Evolutionary conservation across 352 stramenopile species (phyloP).

Genomic region (Phytopythium ostracodes): DNA sequence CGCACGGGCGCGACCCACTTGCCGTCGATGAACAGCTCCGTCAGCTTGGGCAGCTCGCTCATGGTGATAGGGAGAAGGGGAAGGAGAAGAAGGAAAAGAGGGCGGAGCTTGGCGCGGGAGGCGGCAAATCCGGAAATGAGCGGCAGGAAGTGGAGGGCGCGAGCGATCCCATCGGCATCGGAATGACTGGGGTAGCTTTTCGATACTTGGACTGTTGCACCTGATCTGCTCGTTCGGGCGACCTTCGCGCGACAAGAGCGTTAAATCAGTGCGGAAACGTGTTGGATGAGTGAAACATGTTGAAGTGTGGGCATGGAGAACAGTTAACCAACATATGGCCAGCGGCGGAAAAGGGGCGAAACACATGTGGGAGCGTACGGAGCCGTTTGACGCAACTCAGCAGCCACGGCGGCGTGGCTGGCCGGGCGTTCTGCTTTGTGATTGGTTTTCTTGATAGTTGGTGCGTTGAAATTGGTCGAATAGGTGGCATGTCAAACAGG

Average conservation of each 20-base stretch:
- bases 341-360: neutral
- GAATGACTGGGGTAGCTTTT: too few relatives aligned
- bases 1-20: conserved; percentile 41
- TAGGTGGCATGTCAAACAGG: too few relatives aligned
- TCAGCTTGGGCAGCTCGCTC: conserved; percentile 33
- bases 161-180: too few relatives aligned
- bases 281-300: neutral
- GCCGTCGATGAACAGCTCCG: conserved; percentile 61
- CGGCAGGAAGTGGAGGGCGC: neutral
- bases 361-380: neutral
- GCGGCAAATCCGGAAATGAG: conserved; percentile 10
- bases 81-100: neutral
- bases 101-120: neutral
- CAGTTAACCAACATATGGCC: neutral
- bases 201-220: neutral
- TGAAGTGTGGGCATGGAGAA: neutral
- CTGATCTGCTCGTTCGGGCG: neutral
- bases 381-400: too few relatives aligned
- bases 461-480: too few relatives aligned
- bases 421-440: too few relatives aligned
- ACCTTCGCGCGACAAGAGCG: conserved; percentile 3
- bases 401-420: too few relatives aligned
- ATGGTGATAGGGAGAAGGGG: conserved; percentile 9
- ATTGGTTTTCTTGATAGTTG: too few relatives aligned
- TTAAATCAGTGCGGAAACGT: neutral